Base-by-base conservation (phyloP, 306 rosid genomes). In the Albizia julibrissin region DNA sequence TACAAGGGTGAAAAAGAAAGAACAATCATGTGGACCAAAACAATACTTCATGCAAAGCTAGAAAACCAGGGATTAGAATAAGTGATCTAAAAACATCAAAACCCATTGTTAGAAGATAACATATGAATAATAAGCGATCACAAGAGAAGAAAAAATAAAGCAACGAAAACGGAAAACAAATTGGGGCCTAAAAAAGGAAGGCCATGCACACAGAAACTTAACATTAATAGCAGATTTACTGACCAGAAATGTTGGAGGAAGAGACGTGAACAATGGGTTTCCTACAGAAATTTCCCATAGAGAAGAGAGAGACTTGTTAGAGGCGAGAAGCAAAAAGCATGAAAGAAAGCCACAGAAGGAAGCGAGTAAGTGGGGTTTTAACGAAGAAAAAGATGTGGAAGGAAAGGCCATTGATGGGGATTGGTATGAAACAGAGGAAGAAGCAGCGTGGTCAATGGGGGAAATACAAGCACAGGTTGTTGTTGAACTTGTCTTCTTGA, bases 191-290 rank as follows among this genome's bases (percentile, higher is more conserved):
- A 66, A 58, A 6, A 34, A 62, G 37, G 84, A 27, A 14, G 34
- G 44, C 15, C 42, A 39, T 79, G 10, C 7, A 42, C 18, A 47
- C 0, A 42, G n/a, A 56, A 18, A 62, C 56, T 29, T 3, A 31
- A 46, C 82, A 67, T 8, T 39, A 76, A 1, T 47, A 10, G 26
- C 68, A 62, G 29, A 69, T 37, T 37, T 58, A 80, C 79, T 80
- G 2, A 87, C 94, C 91, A 81, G 88, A 56, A 77, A 89, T 62
- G 76, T 65, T 88, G 76, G 79, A 56, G 42, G 98, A 94, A 69
- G 98, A 92, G 39, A 85, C 92, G 84, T 91, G 95, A 80, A 90
- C 89, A 69, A 91, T 89, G 19, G 94, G 90, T 75, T 84, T 90
- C n/a, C 77, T 72, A 47, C 87, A 91, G 47, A 37, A 85, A 69